phyloP scores from a whole-genome alignment of 139 green algal species.

The Pleodorina starrii region DNA sequence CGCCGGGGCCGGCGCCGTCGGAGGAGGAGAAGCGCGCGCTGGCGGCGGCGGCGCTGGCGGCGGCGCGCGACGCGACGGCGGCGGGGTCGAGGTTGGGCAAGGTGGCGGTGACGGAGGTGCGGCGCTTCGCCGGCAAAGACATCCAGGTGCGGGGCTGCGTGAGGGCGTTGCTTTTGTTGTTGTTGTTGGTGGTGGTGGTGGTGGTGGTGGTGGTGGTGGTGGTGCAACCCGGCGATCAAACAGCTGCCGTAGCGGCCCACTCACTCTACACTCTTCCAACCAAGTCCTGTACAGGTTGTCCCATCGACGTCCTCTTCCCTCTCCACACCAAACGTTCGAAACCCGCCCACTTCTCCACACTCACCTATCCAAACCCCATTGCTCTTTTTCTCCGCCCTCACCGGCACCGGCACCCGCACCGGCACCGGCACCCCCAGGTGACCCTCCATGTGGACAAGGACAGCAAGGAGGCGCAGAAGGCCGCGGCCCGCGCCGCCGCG shows the following conservation, averaged over 20 bases:
- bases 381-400: too few relatives aligned
- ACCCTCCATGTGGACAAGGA: conserved; percentile 68
- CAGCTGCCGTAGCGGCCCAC: too few relatives aligned
- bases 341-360: too few relatives aligned
- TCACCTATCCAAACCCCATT: too few relatives aligned
- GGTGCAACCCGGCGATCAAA: too few relatives aligned
- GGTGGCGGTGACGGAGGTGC: conserved; percentile 66
- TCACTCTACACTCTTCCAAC: too few relatives aligned
- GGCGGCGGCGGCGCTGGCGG: conserved; percentile 20
- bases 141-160: conserved; percentile 74
- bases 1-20: conserved; percentile 49
- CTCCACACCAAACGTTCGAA: too few relatives aligned
- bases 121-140: conserved; percentile 88
- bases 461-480: conserved; percentile 71
- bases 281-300: too few relatives aligned
- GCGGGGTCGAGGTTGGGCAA: conserved; percentile 52
- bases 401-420: too few relatives aligned
- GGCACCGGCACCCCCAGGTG: conserved; percentile 66
- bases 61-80: background rate
- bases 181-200: too few relatives aligned
- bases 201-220: background rate
- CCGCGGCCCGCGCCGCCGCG: conserved; percentile 60
- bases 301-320: too few relatives aligned
- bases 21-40: background rate
- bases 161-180: background rate